Conservation (phyloP, 2,329 filamentous ascomycete genomes). For the Akanthomyces lecanii region DNA sequence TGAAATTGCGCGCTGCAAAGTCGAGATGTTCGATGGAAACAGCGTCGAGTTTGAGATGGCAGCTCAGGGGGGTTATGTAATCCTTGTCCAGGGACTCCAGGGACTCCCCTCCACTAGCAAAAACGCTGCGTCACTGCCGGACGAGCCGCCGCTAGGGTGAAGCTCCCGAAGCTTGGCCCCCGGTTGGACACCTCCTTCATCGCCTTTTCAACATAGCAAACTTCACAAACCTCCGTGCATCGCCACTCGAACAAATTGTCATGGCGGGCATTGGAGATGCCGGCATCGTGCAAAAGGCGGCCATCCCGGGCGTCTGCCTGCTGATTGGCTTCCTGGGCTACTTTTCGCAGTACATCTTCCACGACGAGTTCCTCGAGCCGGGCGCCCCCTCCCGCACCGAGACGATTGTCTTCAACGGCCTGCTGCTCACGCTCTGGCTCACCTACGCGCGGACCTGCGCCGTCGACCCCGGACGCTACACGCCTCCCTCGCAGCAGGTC, state of each 20-base stretch:
- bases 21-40: not conserved
- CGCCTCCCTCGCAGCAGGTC: slow-evolving; percentile 35
- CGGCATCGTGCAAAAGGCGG: slow-evolving; percentile 49
- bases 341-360: slow-evolving; percentile 68
- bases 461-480: slow-evolving; percentile 54
- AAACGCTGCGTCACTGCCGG: slow-evolving; percentile 11
- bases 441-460: slow-evolving; percentile 62
- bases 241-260: not conserved
- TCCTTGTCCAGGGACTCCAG: not conserved
- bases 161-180: not conserved
- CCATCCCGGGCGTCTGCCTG: slow-evolving; percentile 63
- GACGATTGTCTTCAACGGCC: slow-evolving; percentile 59
- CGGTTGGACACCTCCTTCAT: not conserved
- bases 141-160: not conserved
- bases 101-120: not conserved
- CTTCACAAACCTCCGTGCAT: not conserved
- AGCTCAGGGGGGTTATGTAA: slow-evolving; percentile 15
- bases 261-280: slow-evolving; percentile 42
- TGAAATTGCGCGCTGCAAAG: not conserved
- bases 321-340: slow-evolving; percentile 68
- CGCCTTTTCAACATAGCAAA: not conserved
- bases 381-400: slow-evolving; percentile 56
- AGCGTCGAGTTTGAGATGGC: slow-evolving; percentile 1
- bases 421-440: slow-evolving; percentile 61
- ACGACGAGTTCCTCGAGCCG: slow-evolving; percentile 52